Base-by-base conservation (phyloP, 2,329 filamentous ascomycete genomes). In the Nigrospora sphaerica region DNA sequence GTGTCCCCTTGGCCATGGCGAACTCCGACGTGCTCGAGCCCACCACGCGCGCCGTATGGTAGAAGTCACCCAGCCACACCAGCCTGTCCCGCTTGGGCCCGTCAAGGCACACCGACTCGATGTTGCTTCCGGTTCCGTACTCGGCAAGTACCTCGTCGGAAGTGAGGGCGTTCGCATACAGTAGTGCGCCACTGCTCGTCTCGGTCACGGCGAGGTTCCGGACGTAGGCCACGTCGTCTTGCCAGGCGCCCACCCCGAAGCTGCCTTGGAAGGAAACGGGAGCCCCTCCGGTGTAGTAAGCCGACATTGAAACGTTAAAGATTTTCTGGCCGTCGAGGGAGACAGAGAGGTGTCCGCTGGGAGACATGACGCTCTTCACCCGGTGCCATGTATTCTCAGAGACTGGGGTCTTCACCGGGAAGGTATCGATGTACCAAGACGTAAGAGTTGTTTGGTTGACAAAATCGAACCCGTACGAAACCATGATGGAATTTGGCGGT, bases 41-140 rank as follows among this genome's bases (percentile, higher is more conserved):
- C 12, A 71, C 54, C 16, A 70, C 60, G 12, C 62, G 58, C 1
- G 61, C 54, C 0, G 70, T 70, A 50, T 72, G 67, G 36, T 64
- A 64, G 45, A 69, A 70, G 47, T 71, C 68, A 6, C 69, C 68
- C 3, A 62, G 57, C 68, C 68, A 71, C 6, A 69, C 57, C 1
- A 69, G 55, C 0, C 68, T 58, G 48, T 72, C 68, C 6, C 69
- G 56, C 48, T 71, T 71, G 1, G 63, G 60, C 3, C 68, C 66
- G 47, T 72, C 68, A 1, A 70, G 54, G 39, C 69, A 72, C 10
- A 69, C 59, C 2, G 63, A 62, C 6, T 54, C 52, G 2, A 57
- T 47, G 19, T 71, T 65, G 1, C 52, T 49, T 3, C 58, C 55
- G 0, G 66, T 60, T 5, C 62, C 60, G 34, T 69, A 72, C 39